Percentiles rank a stretch among this genome's conserved stretches.
Evolutionary conservation across 2,329 filamentous ascomycete species (phyloP).

Genomic region (Fusarium equiseti): DNA sequence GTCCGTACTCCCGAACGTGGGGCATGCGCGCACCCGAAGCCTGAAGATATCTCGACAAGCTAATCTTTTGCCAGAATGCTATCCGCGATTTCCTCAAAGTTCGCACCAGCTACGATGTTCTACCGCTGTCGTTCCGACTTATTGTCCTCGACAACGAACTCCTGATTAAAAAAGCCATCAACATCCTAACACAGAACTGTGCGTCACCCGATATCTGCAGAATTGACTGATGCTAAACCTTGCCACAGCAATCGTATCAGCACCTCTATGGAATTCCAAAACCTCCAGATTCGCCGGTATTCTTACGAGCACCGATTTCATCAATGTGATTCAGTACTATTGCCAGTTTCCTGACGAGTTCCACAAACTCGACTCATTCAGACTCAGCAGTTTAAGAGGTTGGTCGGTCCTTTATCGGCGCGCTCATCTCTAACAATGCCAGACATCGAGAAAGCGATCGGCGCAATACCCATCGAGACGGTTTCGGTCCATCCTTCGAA

Average conservation of each 20-base stretch:
- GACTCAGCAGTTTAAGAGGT: conserved; percentile 92
- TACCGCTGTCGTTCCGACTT: conserved; percentile 94
- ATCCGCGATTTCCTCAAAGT: conserved; percentile 97
- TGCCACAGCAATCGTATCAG: conserved; percentile 88
- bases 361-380: conserved; percentile 91
- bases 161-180: conserved; percentile 95
- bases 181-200: conserved; percentile 97
- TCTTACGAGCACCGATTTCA: conserved; percentile 95
- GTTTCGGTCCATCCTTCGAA: conserved; percentile 93
- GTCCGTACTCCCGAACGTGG: conserved; percentile 39
- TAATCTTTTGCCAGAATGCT: conserved; percentile 70
- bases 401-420: conserved; percentile 34
- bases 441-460: conserved; percentile 97
- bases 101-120: conserved; percentile 96
- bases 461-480: conserved; percentile 90
- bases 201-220: conserved; percentile 42
- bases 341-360: conserved; percentile 95
- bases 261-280: conserved; percentile 95
- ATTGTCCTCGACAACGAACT: conserved; percentile 96
- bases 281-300: conserved; percentile 93
- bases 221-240: conserved; percentile 32
- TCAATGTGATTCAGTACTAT: conserved; percentile 99
- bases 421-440: conserved; percentile 38
- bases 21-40: conserved; percentile 26
- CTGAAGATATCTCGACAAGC: conserved; percentile 21